A percentile compares a stretch with the other conserved stretches of the same genome.
Evolutionary conservation across 2,329 filamentous ascomycete genomes (phyloP).

Genomic region (Fusarium udum): DNA sequence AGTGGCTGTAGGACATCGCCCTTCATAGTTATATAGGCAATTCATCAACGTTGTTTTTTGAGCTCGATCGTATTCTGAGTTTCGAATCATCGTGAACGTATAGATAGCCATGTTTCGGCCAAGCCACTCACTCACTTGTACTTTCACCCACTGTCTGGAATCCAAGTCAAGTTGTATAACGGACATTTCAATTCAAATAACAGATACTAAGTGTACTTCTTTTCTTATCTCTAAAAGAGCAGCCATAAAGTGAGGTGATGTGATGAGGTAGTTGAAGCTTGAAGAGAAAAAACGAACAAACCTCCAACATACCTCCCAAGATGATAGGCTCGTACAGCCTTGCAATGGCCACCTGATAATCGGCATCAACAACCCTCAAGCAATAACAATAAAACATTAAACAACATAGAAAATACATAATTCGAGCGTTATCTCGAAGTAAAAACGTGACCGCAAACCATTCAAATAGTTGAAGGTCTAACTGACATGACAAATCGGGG

Average conservation of each 20-base stretch:
- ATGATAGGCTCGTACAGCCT: constrained; percentile 10
- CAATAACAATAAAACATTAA: neutral
- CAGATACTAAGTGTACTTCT: constrained; percentile 13
- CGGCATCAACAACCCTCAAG: neutral
- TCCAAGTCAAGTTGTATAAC: neutral
- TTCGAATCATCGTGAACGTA: neutral
- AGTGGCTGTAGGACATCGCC: neutral
- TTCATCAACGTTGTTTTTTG: neutral
- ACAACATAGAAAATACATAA: constrained; percentile 5
- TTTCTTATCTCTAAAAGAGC: neutral
- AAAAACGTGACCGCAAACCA: constrained; percentile 1
- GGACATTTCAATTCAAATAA: constrained; percentile 5
- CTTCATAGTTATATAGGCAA: neutral
- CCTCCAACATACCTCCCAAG: neutral
- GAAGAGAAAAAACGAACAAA: constrained; percentile 1
- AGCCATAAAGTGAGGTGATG: neutral
- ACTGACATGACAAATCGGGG: constrained; percentile 13
- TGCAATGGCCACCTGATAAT: neutral
- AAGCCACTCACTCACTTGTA: neutral
- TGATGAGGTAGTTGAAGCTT: neutral
- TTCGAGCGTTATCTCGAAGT: neutral
- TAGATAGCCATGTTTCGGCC: neutral
- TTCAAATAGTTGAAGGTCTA: constrained; percentile 7
- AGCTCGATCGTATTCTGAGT: neutral
- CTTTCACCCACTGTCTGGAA: neutral